These are phyloP conservation scores for Kodamaea sp. DNA, from an alignment of 1,139 yeast genomes.

Conservation along the genomic window DNA sequence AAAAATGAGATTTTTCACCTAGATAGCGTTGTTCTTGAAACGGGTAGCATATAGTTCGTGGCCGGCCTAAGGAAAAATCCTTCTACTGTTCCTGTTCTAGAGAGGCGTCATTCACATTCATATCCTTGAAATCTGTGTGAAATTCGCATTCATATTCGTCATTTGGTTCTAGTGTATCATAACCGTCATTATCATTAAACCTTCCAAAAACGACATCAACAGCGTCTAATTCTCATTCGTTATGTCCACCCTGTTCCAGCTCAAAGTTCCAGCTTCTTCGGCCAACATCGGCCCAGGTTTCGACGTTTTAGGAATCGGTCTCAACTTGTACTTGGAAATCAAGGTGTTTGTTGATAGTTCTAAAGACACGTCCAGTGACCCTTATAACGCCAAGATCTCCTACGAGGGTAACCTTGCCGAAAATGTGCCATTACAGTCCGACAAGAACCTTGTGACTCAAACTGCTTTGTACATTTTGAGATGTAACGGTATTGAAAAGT, in stretches of 20 bases:
- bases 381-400: slow-evolving; percentile 66
- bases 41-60: no score
- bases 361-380: slow-evolving; percentile 55
- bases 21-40: no score
- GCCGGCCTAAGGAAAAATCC: no score
- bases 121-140: no score
- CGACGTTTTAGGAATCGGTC: slow-evolving; percentile 91
- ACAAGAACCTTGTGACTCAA: slow-evolving; percentile 81
- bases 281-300: slow-evolving; percentile 99
- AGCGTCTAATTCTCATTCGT: no score
- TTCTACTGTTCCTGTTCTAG: no score
- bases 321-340: slow-evolving; percentile 70
- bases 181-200: no score
- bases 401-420: slow-evolving; percentile 79
- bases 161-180: no score
- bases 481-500: slow-evolving; percentile 69
- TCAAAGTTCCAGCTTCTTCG: slow-evolving; percentile 92
- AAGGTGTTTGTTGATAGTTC: slow-evolving; percentile 63
- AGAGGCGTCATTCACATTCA: no score
- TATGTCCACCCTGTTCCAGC: slow-evolving; percentile 42
- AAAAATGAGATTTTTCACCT: no score
- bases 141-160: no score
- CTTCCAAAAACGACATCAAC: no score
- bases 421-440: slow-evolving; percentile 75
- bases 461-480: slow-evolving; percentile 90